phyloP scores from a whole-genome alignment of 2,329 filamentous ascomycete genomes.

The Dactylella cylindrospora region DNA sequence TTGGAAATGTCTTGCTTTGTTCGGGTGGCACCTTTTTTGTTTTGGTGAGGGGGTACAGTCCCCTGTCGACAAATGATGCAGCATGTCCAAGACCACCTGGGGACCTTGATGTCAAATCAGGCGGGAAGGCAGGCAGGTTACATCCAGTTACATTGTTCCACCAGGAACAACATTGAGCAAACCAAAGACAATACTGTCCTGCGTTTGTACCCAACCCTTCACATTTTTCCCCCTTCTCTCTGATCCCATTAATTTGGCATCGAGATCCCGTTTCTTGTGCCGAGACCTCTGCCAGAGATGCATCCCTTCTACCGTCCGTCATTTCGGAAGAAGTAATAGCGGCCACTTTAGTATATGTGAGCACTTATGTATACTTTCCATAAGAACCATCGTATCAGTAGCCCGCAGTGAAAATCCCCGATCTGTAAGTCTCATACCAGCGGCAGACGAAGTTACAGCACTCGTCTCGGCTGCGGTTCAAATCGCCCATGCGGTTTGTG shows the following conservation, averaged over 20 bases:
- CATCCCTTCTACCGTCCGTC: not conserved
- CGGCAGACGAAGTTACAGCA: conserved; percentile 5
- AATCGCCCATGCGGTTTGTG: conserved; percentile 22
- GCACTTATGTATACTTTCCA: not conserved
- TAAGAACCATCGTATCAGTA: conserved; percentile 11
- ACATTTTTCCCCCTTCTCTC: not conserved
- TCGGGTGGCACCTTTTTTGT: conserved; percentile 30
- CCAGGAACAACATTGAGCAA: too few relatives aligned
- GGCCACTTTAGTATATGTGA: too few relatives aligned
- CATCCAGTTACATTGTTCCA: conserved; percentile 33
- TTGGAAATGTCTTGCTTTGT: too few relatives aligned
- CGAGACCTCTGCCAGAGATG: not conserved
- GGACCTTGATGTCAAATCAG: conserved; percentile 20
- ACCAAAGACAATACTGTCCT: conserved; percentile 20
- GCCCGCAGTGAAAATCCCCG: conserved; percentile 34
- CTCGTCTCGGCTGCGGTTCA: conserved; percentile 6
- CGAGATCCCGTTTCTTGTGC: not conserved
- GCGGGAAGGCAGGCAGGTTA: conserved; percentile 33
- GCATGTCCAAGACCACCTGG: conserved; percentile 15
- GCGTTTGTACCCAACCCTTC: conserved; percentile 1
- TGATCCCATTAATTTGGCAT: not conserved
- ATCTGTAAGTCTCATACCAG: conserved; percentile 14
- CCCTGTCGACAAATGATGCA: conserved; percentile 35
- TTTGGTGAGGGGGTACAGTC: conserved; percentile 21
- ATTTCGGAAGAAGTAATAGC: too few relatives aligned